Evolutionary conservation across 2,329 filamentous ascomycete genomes (phyloP).

Genomic region (Stachybotrys chlorohalonatus): DNA sequence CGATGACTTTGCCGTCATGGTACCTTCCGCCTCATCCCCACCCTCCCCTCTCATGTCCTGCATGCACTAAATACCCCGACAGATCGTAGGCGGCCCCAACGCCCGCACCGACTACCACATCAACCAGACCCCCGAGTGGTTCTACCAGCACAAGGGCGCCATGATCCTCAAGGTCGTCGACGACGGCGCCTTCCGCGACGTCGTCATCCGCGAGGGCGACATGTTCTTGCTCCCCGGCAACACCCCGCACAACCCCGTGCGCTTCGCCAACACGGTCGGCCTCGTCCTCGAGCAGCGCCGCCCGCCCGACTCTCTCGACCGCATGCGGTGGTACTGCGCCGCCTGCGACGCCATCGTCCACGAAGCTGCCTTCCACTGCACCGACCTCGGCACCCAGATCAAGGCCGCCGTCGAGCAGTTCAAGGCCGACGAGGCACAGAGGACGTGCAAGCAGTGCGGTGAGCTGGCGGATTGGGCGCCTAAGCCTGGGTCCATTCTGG

Average conservation of each 20-base stretch:
- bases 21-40: constrained; percentile 16
- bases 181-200: constrained; percentile 61
- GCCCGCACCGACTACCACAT: constrained; percentile 97
- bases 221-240: constrained; percentile 91
- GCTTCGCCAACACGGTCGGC: constrained; percentile 89
- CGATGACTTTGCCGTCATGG: constrained; percentile 74
- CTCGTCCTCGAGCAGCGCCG: constrained; percentile 83
- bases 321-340: constrained; percentile 83
- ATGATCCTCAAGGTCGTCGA: constrained; percentile 95
- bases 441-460: constrained; percentile 73
- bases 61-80: not conserved
- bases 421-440: constrained; percentile 53
- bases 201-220: constrained; percentile 84
- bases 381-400: constrained; percentile 86
- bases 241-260: constrained; percentile 91
- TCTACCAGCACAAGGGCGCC: constrained; percentile 89
- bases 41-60: too few species aligned
- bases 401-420: constrained; percentile 84
- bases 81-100: constrained; percentile 94
- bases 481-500: constrained; percentile 45
- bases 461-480: constrained; percentile 64
- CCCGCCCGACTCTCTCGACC: constrained; percentile 61
- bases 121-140: constrained; percentile 93
- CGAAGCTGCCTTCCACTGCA: constrained; percentile 81
- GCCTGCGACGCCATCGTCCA: constrained; percentile 65